Evolutionary conservation across 768 basidiomycete species (phyloP).

Genomic region (Xanthoconium purpureum): DNA sequence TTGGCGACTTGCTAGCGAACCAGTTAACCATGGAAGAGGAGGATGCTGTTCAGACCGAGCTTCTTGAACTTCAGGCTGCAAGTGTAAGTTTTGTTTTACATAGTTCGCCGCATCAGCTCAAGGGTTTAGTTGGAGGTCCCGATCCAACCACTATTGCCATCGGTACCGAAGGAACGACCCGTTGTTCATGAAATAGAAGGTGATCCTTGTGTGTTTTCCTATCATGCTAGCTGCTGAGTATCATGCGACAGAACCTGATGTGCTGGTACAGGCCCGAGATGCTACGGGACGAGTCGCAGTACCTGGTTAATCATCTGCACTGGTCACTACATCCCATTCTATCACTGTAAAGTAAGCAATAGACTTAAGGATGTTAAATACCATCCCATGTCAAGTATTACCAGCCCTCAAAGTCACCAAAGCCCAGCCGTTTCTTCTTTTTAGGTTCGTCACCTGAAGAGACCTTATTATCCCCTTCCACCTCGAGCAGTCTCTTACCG

Average conservation of each 20-base stretch:
- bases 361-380: neutral
- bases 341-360: constrained; percentile 12
- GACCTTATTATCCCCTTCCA: constrained; percentile 18
- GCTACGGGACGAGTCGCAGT: constrained; percentile 17
- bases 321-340: constrained; percentile 5
- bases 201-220: constrained; percentile 9
- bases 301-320: constrained; percentile 15
- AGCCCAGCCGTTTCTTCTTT: constrained; percentile 83
- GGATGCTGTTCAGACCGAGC: constrained; percentile 85
- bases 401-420: constrained; percentile 90
- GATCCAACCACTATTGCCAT: constrained; percentile 45
- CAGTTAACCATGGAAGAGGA: constrained; percentile 87
- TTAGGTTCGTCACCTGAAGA: constrained; percentile 47
- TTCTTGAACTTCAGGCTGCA: constrained; percentile 64
- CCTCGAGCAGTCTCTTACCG: constrained; percentile 45
- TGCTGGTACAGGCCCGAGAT: neutral
- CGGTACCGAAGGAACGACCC: constrained; percentile 49
- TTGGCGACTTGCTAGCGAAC: constrained; percentile 81
- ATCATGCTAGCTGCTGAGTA: constrained; percentile 2
- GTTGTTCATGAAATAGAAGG: constrained; percentile 32
- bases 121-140: constrained; percentile 30
- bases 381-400: constrained; percentile 27
- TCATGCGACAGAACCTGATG: constrained; percentile 1
- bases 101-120: neutral
- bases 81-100: constrained; percentile 41